phyloP scores from a whole-genome alignment of 2,329 filamentous ascomycete species.

The Pleomassaria siparia region DNA sequence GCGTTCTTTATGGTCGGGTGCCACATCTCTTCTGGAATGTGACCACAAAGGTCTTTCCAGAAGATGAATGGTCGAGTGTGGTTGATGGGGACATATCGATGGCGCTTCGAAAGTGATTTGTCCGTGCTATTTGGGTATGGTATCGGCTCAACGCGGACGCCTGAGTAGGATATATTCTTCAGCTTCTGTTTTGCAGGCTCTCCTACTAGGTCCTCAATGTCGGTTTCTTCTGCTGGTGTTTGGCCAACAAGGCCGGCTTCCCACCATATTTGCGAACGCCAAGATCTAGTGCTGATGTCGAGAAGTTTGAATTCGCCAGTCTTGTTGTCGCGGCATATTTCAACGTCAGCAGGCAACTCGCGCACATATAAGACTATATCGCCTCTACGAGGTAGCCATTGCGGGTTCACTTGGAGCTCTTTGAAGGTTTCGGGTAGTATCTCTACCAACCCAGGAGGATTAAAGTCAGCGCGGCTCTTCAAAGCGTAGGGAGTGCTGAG shows the following conservation, averaged over 20 bases:
- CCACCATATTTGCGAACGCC: constrained; percentile 52
- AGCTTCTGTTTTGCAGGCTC: constrained; percentile 42
- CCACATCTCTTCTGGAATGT: constrained; percentile 43
- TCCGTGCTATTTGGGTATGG: constrained; percentile 52
- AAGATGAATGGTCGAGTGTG: constrained; percentile 58
- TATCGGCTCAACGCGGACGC: constrained; percentile 60
- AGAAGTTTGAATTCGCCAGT: constrained; percentile 27
- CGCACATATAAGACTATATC: constrained; percentile 59
- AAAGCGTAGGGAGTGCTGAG: too few relatives aligned
- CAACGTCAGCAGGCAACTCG: constrained; percentile 27
- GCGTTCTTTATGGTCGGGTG: constrained; percentile 59
- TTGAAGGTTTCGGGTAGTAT: constrained; percentile 46
- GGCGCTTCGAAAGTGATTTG: constrained; percentile 56
- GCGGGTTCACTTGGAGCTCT: constrained; percentile 47
- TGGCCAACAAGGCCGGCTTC: constrained; percentile 60
- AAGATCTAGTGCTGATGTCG: constrained; percentile 20
- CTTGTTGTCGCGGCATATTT: constrained; percentile 30
- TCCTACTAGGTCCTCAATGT: constrained; percentile 50
- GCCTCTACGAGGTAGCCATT: constrained; percentile 57
- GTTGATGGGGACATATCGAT: constrained; percentile 57
- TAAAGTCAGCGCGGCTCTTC: too few relatives aligned
- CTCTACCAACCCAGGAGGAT: too few relatives aligned
- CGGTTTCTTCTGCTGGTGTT: constrained; percentile 46
- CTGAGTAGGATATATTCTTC: constrained; percentile 52
- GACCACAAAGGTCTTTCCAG: constrained; percentile 54